phyloP scores from a whole-genome alignment of 306 rosid genomes.

The Benincasa hispida region DNA sequence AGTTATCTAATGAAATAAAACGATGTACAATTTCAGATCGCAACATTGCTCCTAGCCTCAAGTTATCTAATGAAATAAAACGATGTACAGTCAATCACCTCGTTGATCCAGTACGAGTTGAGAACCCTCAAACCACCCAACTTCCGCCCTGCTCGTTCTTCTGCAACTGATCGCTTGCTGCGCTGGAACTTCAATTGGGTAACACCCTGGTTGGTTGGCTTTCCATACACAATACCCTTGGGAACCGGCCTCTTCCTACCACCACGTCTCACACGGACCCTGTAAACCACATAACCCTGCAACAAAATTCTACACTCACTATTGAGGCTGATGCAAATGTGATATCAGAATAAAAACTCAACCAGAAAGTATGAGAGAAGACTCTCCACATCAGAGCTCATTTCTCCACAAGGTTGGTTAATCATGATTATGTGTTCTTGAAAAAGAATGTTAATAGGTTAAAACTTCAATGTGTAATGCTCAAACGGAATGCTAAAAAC shows the following conservation, averaged over 20 bases:
- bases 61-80: background rate
- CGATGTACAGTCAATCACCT: conserved; percentile 23
- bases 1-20: too few species aligned
- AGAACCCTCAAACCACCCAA: conserved; percentile 90
- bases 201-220: conserved; percentile 94
- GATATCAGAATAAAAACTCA: background rate
- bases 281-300: conserved; percentile 79
- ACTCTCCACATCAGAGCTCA: background rate
- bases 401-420: too few species aligned
- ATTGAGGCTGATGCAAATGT: background rate
- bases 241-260: conserved; percentile 96
- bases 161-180: conserved; percentile 87
- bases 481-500: background rate
- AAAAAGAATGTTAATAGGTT: background rate
- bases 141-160: conserved; percentile 86
- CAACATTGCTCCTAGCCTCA: too few species aligned
- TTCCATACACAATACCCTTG: conserved; percentile 91
- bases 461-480: background rate
- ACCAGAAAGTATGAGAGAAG: background rate
- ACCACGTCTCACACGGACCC: conserved; percentile 88
- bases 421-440: background rate
- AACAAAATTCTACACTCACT: background rate
- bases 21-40: too few species aligned
- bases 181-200: conserved; percentile 84
- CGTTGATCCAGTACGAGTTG: conserved; percentile 84